These are phyloP conservation scores for Trifolium fragiferum DNA, from an alignment of 306 rosid species.

Conservation along the genomic window DNA sequence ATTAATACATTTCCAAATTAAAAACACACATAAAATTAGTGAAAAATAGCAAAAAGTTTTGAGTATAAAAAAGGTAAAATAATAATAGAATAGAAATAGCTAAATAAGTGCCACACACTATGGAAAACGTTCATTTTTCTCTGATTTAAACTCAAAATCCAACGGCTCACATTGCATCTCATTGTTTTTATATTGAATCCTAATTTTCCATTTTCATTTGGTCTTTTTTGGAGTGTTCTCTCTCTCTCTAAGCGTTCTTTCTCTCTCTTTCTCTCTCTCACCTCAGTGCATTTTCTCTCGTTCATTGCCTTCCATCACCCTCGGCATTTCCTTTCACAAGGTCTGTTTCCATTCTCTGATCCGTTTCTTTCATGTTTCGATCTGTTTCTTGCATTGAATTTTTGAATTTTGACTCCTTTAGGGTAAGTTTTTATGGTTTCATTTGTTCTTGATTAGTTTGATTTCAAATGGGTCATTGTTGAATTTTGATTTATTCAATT, in stretches of 20 bases:
- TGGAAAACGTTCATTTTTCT: slow-evolving; percentile 34
- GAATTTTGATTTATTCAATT: slow-evolving; percentile 32
- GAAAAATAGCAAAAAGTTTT: not conserved
- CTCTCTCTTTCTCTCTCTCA: slow-evolving; percentile 24
- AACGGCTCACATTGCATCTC: slow-evolving; percentile 61
- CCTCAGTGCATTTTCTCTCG: slow-evolving; percentile 38
- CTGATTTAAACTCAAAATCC: slow-evolving; percentile 45
- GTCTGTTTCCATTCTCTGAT: slow-evolving; percentile 41
- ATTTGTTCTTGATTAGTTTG: not conserved
- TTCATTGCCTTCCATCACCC: slow-evolving; percentile 51
- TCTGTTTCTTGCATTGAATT: slow-evolving; percentile 36
- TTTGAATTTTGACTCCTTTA: slow-evolving; percentile 24
- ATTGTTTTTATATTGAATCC: slow-evolving; percentile 47
- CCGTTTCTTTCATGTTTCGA: slow-evolving; percentile 35
- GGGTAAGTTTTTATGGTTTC: not conserved
- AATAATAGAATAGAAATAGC: slow-evolving; percentile 35
- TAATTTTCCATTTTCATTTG: slow-evolving; percentile 42
- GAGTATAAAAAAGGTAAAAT: not conserved
- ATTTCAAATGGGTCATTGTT: slow-evolving; percentile 37
- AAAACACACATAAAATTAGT: slow-evolving; percentile 2
- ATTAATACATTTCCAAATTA: not conserved
- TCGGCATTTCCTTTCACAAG: slow-evolving; percentile 53
- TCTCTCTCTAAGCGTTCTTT: not conserved
- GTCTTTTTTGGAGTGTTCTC: slow-evolving; percentile 27
- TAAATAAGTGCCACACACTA: slow-evolving; percentile 21